phyloP scores from a whole-genome alignment of 1,284 basidiomycete genomes.

The Puccinia coronata region DNA sequence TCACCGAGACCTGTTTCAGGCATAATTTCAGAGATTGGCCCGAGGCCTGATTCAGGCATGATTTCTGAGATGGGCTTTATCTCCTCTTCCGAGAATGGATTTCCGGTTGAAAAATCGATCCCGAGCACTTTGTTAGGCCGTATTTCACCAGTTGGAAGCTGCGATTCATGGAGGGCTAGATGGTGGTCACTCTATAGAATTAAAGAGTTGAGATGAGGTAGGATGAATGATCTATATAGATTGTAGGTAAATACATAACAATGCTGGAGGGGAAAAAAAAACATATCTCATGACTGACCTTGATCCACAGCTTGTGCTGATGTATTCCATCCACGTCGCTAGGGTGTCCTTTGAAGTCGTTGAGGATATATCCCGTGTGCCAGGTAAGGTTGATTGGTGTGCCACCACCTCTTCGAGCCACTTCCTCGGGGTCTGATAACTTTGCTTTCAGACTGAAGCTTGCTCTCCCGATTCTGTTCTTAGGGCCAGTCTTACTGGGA shows the following conservation, averaged over 20 bases:
- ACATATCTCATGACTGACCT: slow-evolving; percentile 39
- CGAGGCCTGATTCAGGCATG: slow-evolving; percentile 32
- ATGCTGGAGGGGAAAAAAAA: not conserved
- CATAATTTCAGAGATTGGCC: too few species aligned
- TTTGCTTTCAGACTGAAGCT: slow-evolving; percentile 32
- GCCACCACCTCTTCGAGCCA: not conserved
- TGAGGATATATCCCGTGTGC: slow-evolving; percentile 40
- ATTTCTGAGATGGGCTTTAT: slow-evolving; percentile 6
- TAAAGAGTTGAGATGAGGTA: not conserved
- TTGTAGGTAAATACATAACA: not conserved
- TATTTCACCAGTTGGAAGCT: slow-evolving; percentile 38
- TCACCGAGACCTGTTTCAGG: too few species aligned
- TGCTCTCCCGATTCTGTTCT: slow-evolving; percentile 8
- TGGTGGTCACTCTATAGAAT: slow-evolving; percentile 16
- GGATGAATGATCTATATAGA: not conserved
- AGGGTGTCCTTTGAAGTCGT: not conserved
- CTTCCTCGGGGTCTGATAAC: slow-evolving; percentile 7
- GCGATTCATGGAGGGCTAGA: slow-evolving; percentile 4
- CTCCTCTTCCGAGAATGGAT: slow-evolving; percentile 1
- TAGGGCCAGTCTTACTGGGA: not conserved
- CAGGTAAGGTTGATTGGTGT: slow-evolving; percentile 49
- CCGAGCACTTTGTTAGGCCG: slow-evolving; percentile 11
- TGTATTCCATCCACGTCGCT: slow-evolving; percentile 19
- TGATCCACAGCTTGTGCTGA: slow-evolving; percentile 35
- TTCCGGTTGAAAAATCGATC: not conserved